A percentile compares a stretch with the other conserved stretches of the same genome.
Conservation (phyloP, 2,329 filamentous ascomycete species). For the Lizonia empirigonia region DNA sequence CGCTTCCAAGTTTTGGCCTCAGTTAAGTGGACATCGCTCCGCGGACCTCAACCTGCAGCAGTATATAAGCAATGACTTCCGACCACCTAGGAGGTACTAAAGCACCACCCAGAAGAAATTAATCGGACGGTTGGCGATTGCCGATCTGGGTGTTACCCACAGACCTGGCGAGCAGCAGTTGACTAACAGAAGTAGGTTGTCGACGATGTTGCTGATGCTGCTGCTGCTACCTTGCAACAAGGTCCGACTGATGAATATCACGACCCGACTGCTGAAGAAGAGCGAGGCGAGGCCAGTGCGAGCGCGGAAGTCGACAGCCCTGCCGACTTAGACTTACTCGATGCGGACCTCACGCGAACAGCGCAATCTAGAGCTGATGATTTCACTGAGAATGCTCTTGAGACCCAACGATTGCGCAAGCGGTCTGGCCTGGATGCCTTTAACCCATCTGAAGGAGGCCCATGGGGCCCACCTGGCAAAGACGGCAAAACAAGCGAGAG, state of each 20-base stretch:
- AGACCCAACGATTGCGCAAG: conserved; percentile 33
- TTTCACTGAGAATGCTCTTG: conserved; percentile 32
- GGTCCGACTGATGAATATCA: conserved; percentile 20
- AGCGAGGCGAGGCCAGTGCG: conserved; percentile 27
- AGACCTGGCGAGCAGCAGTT: too few relatives aligned
- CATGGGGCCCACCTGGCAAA: conserved; percentile 29
- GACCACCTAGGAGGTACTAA: neutral
- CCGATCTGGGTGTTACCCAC: too few relatives aligned
- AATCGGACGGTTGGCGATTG: too few relatives aligned
- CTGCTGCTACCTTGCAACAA: conserved; percentile 16
- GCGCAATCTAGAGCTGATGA: conserved; percentile 35
- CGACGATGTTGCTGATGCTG: conserved; percentile 30
- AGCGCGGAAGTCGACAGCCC: conserved; percentile 35
- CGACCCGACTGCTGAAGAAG: conserved; percentile 5
- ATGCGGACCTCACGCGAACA: conserved; percentile 31
- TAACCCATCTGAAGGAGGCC: neutral
- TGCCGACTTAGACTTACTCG: conserved; percentile 28
- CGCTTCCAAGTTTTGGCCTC: neutral
- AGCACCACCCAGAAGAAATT: too few relatives aligned
- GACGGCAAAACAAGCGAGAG: conserved; percentile 16
- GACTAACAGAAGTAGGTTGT: conserved; percentile 18
- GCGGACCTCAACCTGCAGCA: conserved; percentile 1
- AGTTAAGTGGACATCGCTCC: conserved; percentile 4
- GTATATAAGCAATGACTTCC: conserved; percentile 3
- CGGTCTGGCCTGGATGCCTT: conserved; percentile 20